These are phyloP conservation scores for Tuber aestivum DNA, from an alignment of 495 filamentous ascomycete species.

Conservation along the genomic window DNA sequence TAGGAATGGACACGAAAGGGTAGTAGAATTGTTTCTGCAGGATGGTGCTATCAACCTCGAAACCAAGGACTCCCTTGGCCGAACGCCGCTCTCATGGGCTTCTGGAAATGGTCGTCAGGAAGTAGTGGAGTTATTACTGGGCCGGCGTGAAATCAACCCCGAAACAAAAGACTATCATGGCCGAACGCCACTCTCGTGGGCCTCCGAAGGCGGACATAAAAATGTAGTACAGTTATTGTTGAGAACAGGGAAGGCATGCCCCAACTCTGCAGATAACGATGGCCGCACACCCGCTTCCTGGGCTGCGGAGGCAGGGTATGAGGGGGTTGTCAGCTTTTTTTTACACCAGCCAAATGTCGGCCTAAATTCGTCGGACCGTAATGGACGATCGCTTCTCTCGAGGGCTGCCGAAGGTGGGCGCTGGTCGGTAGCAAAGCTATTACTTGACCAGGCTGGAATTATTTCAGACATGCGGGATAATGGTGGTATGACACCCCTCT, in stretches of 20 bases:
- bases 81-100: conserved; percentile 45
- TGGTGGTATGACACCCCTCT: conserved; percentile 26
- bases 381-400: conserved; percentile 26
- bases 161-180: conserved; percentile 30
- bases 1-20: conserved; percentile 12
- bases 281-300: conserved; percentile 11
- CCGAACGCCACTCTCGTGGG: conserved; percentile 38
- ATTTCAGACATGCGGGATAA: conserved; percentile 16
- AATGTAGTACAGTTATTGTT: conserved; percentile 33
- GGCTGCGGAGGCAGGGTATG: conserved; percentile 24
- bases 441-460: conserved; percentile 12
- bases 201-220: conserved; percentile 27
- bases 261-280: not conserved
- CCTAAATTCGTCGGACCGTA: conserved; percentile 12
- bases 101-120: conserved; percentile 43
- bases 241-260: conserved; percentile 8
- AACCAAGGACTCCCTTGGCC: conserved; percentile 7
- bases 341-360: not conserved
- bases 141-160: not conserved
- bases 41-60: conserved; percentile 11
- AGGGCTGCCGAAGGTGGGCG: conserved; percentile 24
- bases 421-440: conserved; percentile 24
- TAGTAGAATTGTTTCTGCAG: conserved; percentile 17
- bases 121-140: conserved; percentile 33
- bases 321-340: conserved; percentile 13